These are phyloP conservation scores for Vitis hybrid DNA, from an alignment of 177 flowering plant species.

Conservation along the genomic window DNA sequence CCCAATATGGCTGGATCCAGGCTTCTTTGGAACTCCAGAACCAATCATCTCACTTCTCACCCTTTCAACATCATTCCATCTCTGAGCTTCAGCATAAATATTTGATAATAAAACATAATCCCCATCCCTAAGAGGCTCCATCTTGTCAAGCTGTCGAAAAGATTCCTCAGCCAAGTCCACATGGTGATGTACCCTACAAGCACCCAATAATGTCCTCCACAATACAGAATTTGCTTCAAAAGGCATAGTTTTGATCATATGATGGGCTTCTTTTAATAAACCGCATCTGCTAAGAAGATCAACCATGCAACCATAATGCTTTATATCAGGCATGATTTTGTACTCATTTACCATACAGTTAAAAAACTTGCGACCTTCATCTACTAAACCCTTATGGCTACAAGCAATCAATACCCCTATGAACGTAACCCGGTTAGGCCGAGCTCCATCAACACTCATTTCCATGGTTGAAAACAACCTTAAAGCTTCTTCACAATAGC, in stretches of 20 bases:
- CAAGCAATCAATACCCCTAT: slow-evolving; percentile 48
- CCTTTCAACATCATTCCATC: slow-evolving; percentile 45
- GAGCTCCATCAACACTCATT: slow-evolving; percentile 12
- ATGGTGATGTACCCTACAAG: slow-evolving; percentile 37
- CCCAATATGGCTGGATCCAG: slow-evolving; percentile 35
- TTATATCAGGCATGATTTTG: slow-evolving; percentile 33
- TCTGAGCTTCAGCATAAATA: slow-evolving; percentile 43
- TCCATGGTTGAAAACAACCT: slow-evolving; percentile 37
- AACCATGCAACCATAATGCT: slow-evolving; percentile 40
- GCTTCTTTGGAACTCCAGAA: slow-evolving; percentile 29
- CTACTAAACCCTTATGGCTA: slow-evolving; percentile 40
- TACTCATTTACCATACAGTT: slow-evolving; percentile 31
- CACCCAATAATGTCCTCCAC: slow-evolving; percentile 53
- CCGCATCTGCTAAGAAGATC: slow-evolving; percentile 44
- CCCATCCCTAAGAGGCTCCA: slow-evolving; percentile 33
- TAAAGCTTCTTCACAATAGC: slow-evolving; percentile 39
- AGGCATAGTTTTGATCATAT: slow-evolving; percentile 33
- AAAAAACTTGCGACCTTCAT: slow-evolving; percentile 34
- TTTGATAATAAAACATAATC: slow-evolving; percentile 45
- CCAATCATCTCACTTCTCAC: slow-evolving; percentile 40
- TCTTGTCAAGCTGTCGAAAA: slow-evolving; percentile 24
- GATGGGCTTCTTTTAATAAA: slow-evolving; percentile 35
- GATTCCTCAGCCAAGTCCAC: slow-evolving; percentile 41
- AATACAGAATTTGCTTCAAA: slow-evolving; percentile 24
- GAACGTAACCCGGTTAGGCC: slow-evolving; percentile 46